Evolutionary conservation across 1,284 basidiomycete species (phyloP), one percentile per base, ranked within the genome.

Genomic region (Moniliophthora roreri): DNA sequence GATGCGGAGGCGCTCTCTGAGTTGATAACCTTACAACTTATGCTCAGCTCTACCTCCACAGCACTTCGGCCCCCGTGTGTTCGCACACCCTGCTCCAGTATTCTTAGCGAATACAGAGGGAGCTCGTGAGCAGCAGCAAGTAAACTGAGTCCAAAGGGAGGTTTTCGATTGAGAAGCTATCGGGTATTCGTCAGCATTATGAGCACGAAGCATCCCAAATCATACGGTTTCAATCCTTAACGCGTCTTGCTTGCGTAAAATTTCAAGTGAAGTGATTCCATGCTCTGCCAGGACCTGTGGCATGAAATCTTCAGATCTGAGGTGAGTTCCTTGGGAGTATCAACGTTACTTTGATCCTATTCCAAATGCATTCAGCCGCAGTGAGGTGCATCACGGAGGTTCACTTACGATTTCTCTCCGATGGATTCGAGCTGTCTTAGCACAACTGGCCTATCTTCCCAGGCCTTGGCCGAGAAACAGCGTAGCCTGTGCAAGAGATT

Each of bases 401-500:
- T 54, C 4, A 69, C 85, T 65, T 54, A 91, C 89, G 89, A 91
- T 79, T 91, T 92, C 63, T 93, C 90, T 38, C 91, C 91, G 46
- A 94, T 85, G 20, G 85, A 81, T 42, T 90, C 85, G 45, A 94
- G 78, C 63, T 94, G 91, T 48, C 85, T 80, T 52, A 94, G 73
- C 13, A 92, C 87, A 18, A 85, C 73, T 11, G 91, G 87, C 35
- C 90, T 75, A 62, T 91, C 89, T 61, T 94, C 91, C 91, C 91
- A 94, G 45, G 89, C 84, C 62, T 86, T 92, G 10, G 89, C 89
- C 52, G 75, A 80, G 39, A 94, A 66, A 61, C 85, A 88, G 28
- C 89, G 80, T 42, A 85, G 66, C 41, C 90, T 92, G 44, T n/a
- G n/a, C 39, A 26, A 53, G 5, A 45, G 42, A 44, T 20, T 60